These are phyloP conservation scores for Syzygium malaccense DNA, from an alignment of 441 rosid genomes.

Conservation along the genomic window DNA sequence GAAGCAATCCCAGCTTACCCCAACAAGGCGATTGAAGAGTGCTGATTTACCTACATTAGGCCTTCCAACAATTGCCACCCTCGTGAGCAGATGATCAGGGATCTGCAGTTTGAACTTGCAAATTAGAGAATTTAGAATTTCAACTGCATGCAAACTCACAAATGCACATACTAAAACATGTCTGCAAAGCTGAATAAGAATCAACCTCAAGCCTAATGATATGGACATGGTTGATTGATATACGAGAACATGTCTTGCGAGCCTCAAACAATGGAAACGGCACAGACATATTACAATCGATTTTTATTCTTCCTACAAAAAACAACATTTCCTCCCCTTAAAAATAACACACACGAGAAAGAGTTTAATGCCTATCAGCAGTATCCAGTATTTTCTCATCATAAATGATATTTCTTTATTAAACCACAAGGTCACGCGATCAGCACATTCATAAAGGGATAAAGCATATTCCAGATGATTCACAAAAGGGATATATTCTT, in stretches of 20 bases:
- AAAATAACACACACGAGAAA: not conserved
- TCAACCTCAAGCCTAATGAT: not conserved
- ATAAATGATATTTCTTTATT: not conserved
- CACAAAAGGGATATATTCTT: not conserved
- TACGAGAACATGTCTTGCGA: not conserved
- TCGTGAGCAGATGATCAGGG: constrained; percentile 78
- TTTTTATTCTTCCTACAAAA: not conserved
- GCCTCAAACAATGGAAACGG: not conserved
- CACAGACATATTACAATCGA: not conserved
- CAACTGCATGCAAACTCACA: not conserved
- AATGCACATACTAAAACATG: not conserved
- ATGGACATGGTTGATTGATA: not conserved
- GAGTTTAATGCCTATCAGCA: not conserved
- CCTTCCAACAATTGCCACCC: constrained; percentile 88
- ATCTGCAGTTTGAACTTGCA: constrained; percentile 37
- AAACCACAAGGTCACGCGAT: not conserved
- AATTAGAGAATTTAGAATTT: not conserved
- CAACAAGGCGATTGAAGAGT: constrained; percentile 88
- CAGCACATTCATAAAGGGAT: not conserved
- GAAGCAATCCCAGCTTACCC: constrained; percentile 32
- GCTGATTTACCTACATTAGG: constrained; percentile 98
- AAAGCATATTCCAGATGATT: not conserved
- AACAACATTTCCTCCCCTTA: not conserved
- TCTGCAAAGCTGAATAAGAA: not conserved
- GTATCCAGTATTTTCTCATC: not conserved